These are phyloP conservation scores for Zhuliangozyma blackwelliae DNA, from an alignment of 1,139 yeast genomes.

Conservation along the genomic window DNA sequence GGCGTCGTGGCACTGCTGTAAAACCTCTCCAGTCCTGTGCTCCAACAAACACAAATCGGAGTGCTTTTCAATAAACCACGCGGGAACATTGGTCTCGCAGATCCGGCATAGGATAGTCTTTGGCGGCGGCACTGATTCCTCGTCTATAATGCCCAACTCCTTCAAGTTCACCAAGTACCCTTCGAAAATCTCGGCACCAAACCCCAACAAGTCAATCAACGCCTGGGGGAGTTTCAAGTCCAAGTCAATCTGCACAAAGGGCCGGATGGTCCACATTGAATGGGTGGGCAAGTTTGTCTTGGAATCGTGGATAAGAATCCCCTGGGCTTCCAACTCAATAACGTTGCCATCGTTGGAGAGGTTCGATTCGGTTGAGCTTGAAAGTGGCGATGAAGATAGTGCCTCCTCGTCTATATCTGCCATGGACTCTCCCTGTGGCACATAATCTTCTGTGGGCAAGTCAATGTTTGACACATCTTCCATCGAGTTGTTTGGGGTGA, in stretches of 20 bases:
- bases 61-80: slow-evolving; percentile 95
- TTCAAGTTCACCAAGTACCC: slow-evolving; percentile 64
- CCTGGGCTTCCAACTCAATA: slow-evolving; percentile 88
- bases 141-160: slow-evolving; percentile 58
- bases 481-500: slow-evolving; percentile 27
- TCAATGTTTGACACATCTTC: slow-evolving; percentile 5
- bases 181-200: slow-evolving; percentile 83
- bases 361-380: slow-evolving; percentile 24
- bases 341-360: slow-evolving; percentile 55
- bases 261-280: slow-evolving; percentile 91
- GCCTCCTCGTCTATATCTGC: slow-evolving; percentile 10
- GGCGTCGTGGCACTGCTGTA: slow-evolving; percentile 75
- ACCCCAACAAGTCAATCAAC: slow-evolving; percentile 71
- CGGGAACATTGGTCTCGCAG: slow-evolving; percentile 87
- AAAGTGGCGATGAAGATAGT: neutral
- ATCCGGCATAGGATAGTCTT: slow-evolving; percentile 80
- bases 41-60: slow-evolving; percentile 84
- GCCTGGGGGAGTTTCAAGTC: slow-evolving; percentile 64
- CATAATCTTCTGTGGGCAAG: slow-evolving; percentile 6
- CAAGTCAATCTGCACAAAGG: slow-evolving; percentile 60
- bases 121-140: slow-evolving; percentile 67
- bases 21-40: slow-evolving; percentile 74
- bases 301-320: slow-evolving; percentile 77
- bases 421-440: slow-evolving; percentile 1
- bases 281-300: slow-evolving; percentile 63